A percentile compares a stretch with the other conserved stretches of the same genome.
Evolutionary conservation across 345 rosid species (phyloP).

Genomic region (Arabidopsis suecica): DNA sequence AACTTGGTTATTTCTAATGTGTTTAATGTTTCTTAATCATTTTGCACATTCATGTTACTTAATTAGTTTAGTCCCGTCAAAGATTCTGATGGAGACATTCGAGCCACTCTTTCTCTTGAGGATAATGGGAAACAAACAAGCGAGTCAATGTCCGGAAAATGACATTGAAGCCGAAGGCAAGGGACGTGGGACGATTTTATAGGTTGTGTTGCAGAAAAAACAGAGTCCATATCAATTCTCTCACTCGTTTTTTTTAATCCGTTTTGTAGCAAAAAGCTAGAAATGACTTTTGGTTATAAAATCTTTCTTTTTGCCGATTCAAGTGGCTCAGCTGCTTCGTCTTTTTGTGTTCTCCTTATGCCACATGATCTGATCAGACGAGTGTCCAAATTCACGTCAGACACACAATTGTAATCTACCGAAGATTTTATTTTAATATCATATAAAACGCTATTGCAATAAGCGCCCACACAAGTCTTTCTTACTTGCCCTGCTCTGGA

Average conservation of each 20-base stretch:
- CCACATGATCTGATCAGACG: conserved; percentile 44
- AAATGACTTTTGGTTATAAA: conserved; percentile 24
- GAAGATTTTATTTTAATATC: background rate
- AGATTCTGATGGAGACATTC: conserved; percentile 25
- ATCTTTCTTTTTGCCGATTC: background rate
- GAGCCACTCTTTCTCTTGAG: background rate
- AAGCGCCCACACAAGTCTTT: conserved; percentile 4
- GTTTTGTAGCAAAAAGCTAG: conserved; percentile 17
- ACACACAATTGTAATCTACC: conserved; percentile 40
- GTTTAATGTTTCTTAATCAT: background rate
- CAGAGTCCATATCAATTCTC: conserved; percentile 26
- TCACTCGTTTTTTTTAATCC: background rate
- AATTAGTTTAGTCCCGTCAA: conserved; percentile 21
- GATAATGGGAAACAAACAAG: conserved; percentile 29
- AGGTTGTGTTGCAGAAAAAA: conserved; percentile 7
- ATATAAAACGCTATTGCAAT: background rate
- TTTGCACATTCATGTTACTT: background rate
- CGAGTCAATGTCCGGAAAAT: background rate
- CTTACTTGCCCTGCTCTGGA: background rate
- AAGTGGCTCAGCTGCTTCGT: conserved; percentile 36
- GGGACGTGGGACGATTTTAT: conserved; percentile 5
- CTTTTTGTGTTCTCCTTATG: conserved; percentile 18
- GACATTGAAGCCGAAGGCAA: background rate
- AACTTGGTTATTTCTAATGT: background rate
- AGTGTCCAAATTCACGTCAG: conserved; percentile 37